Evolutionary conservation across 495 filamentous ascomycete species (phyloP).

Genomic region (Tuber borchii): DNA sequence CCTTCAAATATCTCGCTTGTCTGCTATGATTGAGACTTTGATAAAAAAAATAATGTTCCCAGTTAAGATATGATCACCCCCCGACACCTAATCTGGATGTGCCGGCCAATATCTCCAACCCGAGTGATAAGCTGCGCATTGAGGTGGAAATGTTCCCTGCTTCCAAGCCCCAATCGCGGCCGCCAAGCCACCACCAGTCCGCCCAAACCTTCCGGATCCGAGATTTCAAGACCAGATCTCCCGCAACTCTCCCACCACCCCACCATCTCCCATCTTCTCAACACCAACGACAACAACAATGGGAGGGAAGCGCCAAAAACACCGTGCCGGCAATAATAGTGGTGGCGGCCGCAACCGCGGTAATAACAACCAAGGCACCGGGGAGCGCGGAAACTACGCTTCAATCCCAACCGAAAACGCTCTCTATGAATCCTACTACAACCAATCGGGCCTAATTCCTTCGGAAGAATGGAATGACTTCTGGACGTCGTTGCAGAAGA

Average conservation of each 20-base stretch:
- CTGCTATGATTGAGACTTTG: not conserved
- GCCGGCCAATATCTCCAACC: not conserved
- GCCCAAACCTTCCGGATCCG: not conserved
- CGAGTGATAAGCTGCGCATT: not conserved
- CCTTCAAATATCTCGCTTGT: not conserved
- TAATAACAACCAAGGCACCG: conserved; percentile 30
- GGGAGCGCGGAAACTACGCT: conserved; percentile 32
- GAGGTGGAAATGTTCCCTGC: not conserved
- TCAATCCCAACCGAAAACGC: conserved; percentile 53
- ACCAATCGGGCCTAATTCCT: conserved; percentile 61
- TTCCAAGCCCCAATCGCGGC: not conserved
- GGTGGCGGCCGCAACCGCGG: conserved; percentile 7
- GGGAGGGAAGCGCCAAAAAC: not conserved
- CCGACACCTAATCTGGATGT: not conserved
- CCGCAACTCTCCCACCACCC: not conserved
- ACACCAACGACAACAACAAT: not conserved
- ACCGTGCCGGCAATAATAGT: conserved; percentile 6
- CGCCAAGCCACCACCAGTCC: not conserved
- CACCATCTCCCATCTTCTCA: not conserved
- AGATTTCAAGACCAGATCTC: not conserved
- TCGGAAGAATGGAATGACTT: conserved; percentile 70
- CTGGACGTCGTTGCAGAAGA: conserved; percentile 70
- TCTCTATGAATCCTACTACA: conserved; percentile 76
- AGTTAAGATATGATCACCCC: no score
- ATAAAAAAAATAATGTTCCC: no score